Evolutionary conservation across 2,329 filamentous ascomycete species (phyloP), one percentile per base, ranked within the genome.

Genomic region (Grosmannia serpens): DNA sequence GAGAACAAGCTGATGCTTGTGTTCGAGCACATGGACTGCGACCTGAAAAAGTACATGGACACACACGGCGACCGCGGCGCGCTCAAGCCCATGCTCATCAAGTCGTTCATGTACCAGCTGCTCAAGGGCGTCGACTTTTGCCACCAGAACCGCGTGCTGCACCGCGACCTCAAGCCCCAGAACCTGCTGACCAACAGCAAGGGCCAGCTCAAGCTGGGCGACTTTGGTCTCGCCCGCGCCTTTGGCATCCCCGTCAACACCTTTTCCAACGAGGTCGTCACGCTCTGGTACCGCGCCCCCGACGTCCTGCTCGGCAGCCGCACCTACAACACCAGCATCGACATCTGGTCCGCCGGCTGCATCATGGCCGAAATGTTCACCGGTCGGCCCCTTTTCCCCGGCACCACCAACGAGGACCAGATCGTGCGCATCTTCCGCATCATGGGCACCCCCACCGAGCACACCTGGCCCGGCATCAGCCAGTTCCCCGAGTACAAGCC

Each of bases 311-410:
- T 99, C 52, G 94, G 94, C 56, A 94, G 88, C 67, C 80, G 94
- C 64, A 97, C 94, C 26, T 99, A 99, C 77, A 99, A 96, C 74
- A 99, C 94, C n/a, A 95, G 90, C 74, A 97, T 99, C 71, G 94
- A 99, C 69, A 97, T 99, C 70, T 99, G 94, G 94, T 96, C 90
- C 8, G 94, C 94, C 8, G 94, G 94, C 59, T 99, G 94, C 73
- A 99, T 99, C 77, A 97, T 99, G 94, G 94, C 94, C 11, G 94
- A 99, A 74, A 96, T 99, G 91, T 97, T 95, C 73, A 96, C 92
- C 0, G 94, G 94, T 4, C 83, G 94, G 22, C 94, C 94, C 0
- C 81, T 99, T 8, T 99, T 99, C 75, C 94, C 94, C 0, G 94
- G 94, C 60, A 99, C 94, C 1, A 96, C 94, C 44, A 99, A 99